Evolutionary conservation across 768 basidiomycete genomes (phyloP), one percentile per base, ranked within the genome.

Genomic region (Saitozyma podzolica): DNA sequence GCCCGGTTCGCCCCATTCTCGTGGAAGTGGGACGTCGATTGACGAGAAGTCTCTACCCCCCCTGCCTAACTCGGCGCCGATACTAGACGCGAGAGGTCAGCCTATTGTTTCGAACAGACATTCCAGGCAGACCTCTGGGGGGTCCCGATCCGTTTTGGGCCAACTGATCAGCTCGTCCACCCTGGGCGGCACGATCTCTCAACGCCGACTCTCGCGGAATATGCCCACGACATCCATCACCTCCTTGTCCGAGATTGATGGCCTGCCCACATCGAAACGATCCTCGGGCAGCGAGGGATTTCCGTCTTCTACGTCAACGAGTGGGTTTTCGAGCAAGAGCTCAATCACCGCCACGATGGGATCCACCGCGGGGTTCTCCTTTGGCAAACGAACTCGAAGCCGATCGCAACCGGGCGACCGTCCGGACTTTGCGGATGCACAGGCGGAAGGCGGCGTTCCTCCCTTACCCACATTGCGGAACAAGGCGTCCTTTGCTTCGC

Each of bases 121-220:
- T 29, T 29, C 29, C 29, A 29, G 29, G 29, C 29, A 29, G 29
- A 29, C 29, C 29, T 29, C 29, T 29, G 29, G 29, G 5, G 29
- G 29, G 29, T 29, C 29, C 29, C 29, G 29, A 5, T 29, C 45
- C n/a, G 45, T 11, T 47, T 17, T 11, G 5, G 48, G 47, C 0
- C 55, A 61, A 45, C 58, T 75, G 14, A 67, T 75, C 45, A 73
- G 63, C 57, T 63, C 69, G 4, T 62, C 66, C 7, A 73, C 69
- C 5, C 49, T 61, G 8, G 58, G 62, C 19, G 74, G 74, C 0
- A 75, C 74, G 5, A 75, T 75, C 54, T 65, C 63, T 2, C 74
- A 70, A 50, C 50, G 74, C 14, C 64, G 74, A 29, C 62, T 64
- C 39, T 69, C 71, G 14, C 50, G 66, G 20, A 59, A 58, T 39